A percentile compares a stretch with the other conserved stretches of the same genome.
phyloP scores from a whole-genome alignment of 495 filamentous ascomycete species.

The Bryoglossum gracile region DNA sequence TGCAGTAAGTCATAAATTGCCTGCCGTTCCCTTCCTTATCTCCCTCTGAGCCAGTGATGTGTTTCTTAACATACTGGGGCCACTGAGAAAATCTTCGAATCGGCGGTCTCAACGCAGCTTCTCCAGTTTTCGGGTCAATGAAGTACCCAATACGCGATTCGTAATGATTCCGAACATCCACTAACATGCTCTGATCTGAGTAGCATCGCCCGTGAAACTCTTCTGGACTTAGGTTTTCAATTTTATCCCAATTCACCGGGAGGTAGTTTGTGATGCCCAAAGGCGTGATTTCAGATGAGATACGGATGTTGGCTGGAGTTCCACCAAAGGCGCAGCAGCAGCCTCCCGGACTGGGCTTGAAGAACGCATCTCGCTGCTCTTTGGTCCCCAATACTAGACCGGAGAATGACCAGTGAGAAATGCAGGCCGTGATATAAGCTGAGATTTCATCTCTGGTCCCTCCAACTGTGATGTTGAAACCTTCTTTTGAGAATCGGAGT shows the following conservation, averaged over 20 bases:
- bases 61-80: slow-evolving; percentile 20
- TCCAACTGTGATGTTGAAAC: slow-evolving; percentile 25
- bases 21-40: slow-evolving; percentile 3
- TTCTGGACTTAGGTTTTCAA: slow-evolving; percentile 14
- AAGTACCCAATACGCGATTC: slow-evolving; percentile 27
- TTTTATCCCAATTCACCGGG: slow-evolving; percentile 15
- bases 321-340: slow-evolving; percentile 22
- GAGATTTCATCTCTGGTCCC: slow-evolving; percentile 16
- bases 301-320: slow-evolving; percentile 5
- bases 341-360: slow-evolving; percentile 20
- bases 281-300: slow-evolving; percentile 22
- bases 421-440: slow-evolving; percentile 17
- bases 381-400: slow-evolving; percentile 11
- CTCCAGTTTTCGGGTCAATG: slow-evolving; percentile 12
- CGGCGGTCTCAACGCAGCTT: slow-evolving; percentile 16
- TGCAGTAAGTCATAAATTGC: slow-evolving; percentile 23
- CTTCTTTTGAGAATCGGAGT: slow-evolving; percentile 21
- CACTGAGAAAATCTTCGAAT: slow-evolving; percentile 25
- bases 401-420: slow-evolving; percentile 21
- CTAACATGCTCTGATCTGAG: slow-evolving; percentile 8
- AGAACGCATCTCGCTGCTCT: slow-evolving; percentile 10
- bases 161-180: slow-evolving; percentile 27
- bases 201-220: slow-evolving; percentile 21
- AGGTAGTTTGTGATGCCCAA: slow-evolving; percentile 24
- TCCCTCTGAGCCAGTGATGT: not conserved